Base-by-base conservation (phyloP, 805 yeast genomes). In the Kuraishia ogatae region DNA sequence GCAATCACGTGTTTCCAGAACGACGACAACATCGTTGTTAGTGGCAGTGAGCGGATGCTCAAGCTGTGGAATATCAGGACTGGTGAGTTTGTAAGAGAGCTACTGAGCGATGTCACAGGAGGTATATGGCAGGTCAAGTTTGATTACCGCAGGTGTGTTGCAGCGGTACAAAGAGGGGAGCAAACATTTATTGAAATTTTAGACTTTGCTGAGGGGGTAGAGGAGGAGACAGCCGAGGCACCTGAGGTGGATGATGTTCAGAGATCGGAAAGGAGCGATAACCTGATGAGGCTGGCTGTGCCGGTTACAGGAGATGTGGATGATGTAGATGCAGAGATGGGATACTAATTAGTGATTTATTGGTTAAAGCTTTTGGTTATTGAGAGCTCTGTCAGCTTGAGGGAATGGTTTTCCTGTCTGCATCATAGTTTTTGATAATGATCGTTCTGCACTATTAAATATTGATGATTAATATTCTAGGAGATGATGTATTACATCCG, bases 1-100 rank as follows among this genome's bases (percentile, higher is more conserved):
- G 96, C 98, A 0, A 92, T 94, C 51, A 91, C 98, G 0, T 93
- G 98, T 57, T 91, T 94, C 67, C 93, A 87, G 68, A 91, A 91
- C 65, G 93, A 90, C 61, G 89, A 89, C 56, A 82, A 87, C 61
- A 71, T 89, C 56, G 81, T 94, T 48, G 87, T 94, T 0, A 87
- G 96, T 63, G 99, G 99, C 0, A 85, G 96, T 56, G 96, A 87
- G 63, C 81, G 87, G 52, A 87, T 90, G 78, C 78, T 92, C 62
- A 91, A 89, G 70, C 75, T 94, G 51, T 94, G 97, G 90, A 88
- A 92, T 65, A 79, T 90, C 46, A 77, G 81, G 58, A 83, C 86
- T 2, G 98, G 98, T 0, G 77, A 78, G 63, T 79, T 86, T 57
- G 81, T 92, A 1, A 76, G 89, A 55, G 91, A 90, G 60, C 69